phyloP scores from a whole-genome alignment of 495 filamentous ascomycete species.

The Hypoxylon intermedium region DNA sequence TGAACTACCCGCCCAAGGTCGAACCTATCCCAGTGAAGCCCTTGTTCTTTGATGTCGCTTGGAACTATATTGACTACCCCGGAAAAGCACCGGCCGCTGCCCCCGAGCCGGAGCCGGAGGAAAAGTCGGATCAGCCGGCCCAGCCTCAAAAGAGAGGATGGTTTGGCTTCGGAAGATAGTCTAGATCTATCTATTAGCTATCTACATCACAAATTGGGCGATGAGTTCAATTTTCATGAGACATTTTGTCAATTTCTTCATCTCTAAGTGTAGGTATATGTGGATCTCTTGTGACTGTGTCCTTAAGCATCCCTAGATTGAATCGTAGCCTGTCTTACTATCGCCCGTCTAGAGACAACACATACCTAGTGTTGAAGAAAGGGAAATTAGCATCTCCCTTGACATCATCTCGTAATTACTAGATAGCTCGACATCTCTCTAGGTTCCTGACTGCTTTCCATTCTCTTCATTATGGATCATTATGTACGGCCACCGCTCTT shows the following conservation, averaged over 20 bases:
- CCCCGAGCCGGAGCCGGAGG: constrained; percentile 43
- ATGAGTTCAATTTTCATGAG: constrained; percentile 11
- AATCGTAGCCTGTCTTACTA: constrained; percentile 12
- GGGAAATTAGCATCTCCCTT: constrained; percentile 24
- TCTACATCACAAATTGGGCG: constrained; percentile 11
- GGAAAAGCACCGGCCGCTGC: constrained; percentile 54
- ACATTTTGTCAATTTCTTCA: constrained; percentile 14
- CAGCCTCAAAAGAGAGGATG: constrained; percentile 78
- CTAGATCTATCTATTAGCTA: neutral
- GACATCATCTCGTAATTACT: neutral
- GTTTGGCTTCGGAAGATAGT: constrained; percentile 85
- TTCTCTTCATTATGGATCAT: constrained; percentile 6
- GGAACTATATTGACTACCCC: constrained; percentile 97
- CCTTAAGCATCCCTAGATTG: neutral
- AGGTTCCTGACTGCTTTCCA: neutral
- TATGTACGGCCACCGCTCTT: constrained; percentile 23
- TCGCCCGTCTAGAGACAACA: constrained; percentile 26
- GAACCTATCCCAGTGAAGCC: constrained; percentile 91
- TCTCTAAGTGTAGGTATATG: neutral
- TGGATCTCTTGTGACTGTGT: constrained; percentile 2
- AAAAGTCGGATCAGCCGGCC: constrained; percentile 41
- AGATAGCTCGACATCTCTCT: constrained; percentile 3
- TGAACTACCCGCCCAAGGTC: constrained; percentile 83
- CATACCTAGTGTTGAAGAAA: constrained; percentile 24
- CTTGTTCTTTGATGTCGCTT: constrained; percentile 93